These are phyloP conservation scores for Wickerhamiella shivajii DNA, from an alignment of 805 yeast species.

Conservation along the genomic window DNA sequence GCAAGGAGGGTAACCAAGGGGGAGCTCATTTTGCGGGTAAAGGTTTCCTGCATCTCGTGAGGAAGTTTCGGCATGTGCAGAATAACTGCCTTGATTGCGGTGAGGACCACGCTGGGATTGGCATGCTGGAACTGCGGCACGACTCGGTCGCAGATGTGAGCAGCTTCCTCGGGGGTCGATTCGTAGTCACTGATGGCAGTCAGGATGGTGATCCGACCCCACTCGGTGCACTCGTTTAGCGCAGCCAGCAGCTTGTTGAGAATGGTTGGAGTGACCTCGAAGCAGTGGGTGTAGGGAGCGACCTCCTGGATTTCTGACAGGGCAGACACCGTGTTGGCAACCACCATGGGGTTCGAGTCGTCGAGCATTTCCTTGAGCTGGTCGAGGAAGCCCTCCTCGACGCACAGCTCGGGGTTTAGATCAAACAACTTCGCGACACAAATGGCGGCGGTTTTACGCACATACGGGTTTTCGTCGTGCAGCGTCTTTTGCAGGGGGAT, in stretches of 20 bases:
- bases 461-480: conserved; percentile 90
- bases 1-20: conserved; percentile 80
- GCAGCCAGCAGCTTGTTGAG: conserved; percentile 57
- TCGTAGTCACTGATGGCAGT: conserved; percentile 70
- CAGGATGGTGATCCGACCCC: conserved; percentile 91
- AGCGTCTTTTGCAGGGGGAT: conserved; percentile 75
- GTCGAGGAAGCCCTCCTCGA: conserved; percentile 75
- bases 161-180: conserved; percentile 46
- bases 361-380: conserved; percentile 50
- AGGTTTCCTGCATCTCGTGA: conserved; percentile 25
- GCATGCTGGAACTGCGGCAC: conserved; percentile 94
- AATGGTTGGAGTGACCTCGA: conserved; percentile 28
- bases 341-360: conserved; percentile 93
- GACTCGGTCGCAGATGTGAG: conserved; percentile 74
- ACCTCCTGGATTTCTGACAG: conserved; percentile 67
- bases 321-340: conserved; percentile 83
- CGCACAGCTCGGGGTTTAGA: conserved; percentile 60
- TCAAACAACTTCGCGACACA: conserved; percentile 94
- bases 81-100: conserved; percentile 67
- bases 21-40: conserved; percentile 60
- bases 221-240: conserved; percentile 92
- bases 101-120: conserved; percentile 85
- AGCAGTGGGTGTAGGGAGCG: conserved; percentile 38
- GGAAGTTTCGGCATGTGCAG: conserved; percentile 35
- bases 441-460: conserved; percentile 91